phyloP scores from a whole-genome alignment of 306 rosid genomes.

The Mimosa pudica region DNA sequence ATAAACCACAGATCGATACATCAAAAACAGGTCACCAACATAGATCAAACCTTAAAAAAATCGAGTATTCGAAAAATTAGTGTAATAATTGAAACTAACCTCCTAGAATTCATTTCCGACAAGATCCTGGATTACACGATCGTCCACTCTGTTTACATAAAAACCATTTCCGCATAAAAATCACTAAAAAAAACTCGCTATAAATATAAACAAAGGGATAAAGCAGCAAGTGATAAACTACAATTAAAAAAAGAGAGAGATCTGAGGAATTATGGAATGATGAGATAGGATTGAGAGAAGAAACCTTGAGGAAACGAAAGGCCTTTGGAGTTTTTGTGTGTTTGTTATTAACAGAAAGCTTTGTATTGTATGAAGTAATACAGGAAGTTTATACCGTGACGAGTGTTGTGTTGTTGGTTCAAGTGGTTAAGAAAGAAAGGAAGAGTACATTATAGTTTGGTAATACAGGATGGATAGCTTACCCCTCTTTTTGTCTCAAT shows the following conservation, averaged over 20 bases:
- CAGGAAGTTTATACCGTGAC: conserved; percentile 1
- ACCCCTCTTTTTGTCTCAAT: neutral
- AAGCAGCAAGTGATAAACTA: neutral
- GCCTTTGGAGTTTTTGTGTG: neutral
- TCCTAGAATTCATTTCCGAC: conserved; percentile 43
- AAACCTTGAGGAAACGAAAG: conserved; percentile 24
- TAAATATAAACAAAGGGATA: neutral
- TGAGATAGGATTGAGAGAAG: neutral
- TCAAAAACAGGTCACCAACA: neutral
- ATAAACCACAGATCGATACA: conserved; percentile 14
- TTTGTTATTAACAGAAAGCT: no score
- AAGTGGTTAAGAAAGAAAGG: neutral
- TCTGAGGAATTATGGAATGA: conserved; percentile 17
- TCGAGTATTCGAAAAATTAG: neutral
- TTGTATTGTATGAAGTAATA: neutral
- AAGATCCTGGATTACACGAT: conserved; percentile 23
- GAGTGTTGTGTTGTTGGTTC: neutral
- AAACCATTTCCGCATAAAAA: conserved; percentile 20
- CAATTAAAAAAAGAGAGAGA: neutral
- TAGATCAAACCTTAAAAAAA: conserved; percentile 4
- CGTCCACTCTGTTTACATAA: conserved; percentile 33
- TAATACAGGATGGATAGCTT: neutral
- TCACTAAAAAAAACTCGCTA: neutral
- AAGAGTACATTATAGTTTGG: neutral
- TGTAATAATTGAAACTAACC: conserved; percentile 29